A percentile compares a stretch with the other conserved stretches of the same genome.
Conservation (phyloP, 1,139 yeast genomes). For the Saccharomyces hybrid region DNA sequence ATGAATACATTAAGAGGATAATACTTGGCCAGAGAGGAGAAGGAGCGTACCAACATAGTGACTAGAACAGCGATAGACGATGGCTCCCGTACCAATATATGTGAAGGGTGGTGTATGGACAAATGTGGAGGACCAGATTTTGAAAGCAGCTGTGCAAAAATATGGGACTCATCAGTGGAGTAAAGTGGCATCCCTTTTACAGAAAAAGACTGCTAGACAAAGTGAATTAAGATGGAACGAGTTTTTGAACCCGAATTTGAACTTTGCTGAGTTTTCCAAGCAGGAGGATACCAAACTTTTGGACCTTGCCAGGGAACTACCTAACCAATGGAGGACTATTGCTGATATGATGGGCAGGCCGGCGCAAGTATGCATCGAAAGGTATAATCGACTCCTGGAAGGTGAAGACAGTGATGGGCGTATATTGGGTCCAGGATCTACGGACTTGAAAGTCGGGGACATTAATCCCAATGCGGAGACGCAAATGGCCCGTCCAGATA, state of each 20-base stretch:
- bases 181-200: conserved; percentile 77
- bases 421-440: conserved; percentile 42
- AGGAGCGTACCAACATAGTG: not conserved
- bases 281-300: conserved; percentile 73
- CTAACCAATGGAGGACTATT: conserved; percentile 92
- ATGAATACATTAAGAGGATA: not conserved
- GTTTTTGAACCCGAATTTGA: conserved; percentile 70
- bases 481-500: conserved; percentile 78
- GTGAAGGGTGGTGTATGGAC: conserved; percentile 91
- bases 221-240: conserved; percentile 93
- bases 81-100: conserved; percentile 44
- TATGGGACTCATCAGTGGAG: conserved; percentile 96
- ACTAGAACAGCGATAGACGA: not conserved
- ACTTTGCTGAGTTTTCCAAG: conserved; percentile 58
- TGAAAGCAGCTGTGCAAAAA: conserved; percentile 85
- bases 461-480: conserved; percentile 69
- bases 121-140: conserved; percentile 80
- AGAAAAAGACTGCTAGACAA: conserved; percentile 83
- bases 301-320: conserved; percentile 60
- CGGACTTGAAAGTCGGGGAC: conserved; percentile 41
- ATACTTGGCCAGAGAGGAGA: no score
- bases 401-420: conserved; percentile 45
- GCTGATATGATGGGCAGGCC: conserved; percentile 77
- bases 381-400: conserved; percentile 72
- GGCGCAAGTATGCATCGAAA: conserved; percentile 80